Base-by-base conservation (phyloP, 768 basidiomycete species). In the Hemileccinum impolitum region DNA sequence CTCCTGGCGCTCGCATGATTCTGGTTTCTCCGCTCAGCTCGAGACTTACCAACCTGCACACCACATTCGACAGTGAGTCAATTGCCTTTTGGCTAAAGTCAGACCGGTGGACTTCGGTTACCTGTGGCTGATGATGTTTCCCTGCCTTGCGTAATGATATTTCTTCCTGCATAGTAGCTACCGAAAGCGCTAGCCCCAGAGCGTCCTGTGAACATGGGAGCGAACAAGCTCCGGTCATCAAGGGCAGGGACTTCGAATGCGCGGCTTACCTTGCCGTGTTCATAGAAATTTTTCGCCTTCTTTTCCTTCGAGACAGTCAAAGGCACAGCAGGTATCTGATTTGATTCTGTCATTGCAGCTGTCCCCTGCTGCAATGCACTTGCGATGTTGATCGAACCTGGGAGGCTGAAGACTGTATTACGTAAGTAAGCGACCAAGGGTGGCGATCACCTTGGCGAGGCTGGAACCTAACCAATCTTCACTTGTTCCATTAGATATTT, bases 151-250 rank as follows among this genome's bases (percentile, higher is more conserved):
- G 64, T 43, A 64, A 60, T 6, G 68, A 53, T 47, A 73, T 78
- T 57, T 76, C 59, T 62, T 81, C 79, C 51, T 78, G 74, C 14
- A 53, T 58, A 30, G 59, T 60, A n/a, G 66, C 73, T 59, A 81
- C 77, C 32, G 71, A 71, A 51, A 66, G 57, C n/a, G 79, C 80
- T 12, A 81, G 62, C 43, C 63, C 63, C 50, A 78, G 54, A 6
- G 73, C 72, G 52, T 79, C 77, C 80, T 80, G 54, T 48, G 47
- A n/a, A n/a, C n/a, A 39, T 52, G 45, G 48, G 50, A 50, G 42
- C 47, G 42, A 47, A 50, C 52, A 56, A 56, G 53, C 11, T 35
- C 54, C 48, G 47, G 52, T 55, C 55, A 63, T 56, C n/a, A n/a
- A 58, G 57, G 50, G 30, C 28, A 41, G n/a, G 37, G n/a, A 10